Conservation (phyloP, 2,329 filamentous ascomycete species). For the Coniochaeta sp. region DNA sequence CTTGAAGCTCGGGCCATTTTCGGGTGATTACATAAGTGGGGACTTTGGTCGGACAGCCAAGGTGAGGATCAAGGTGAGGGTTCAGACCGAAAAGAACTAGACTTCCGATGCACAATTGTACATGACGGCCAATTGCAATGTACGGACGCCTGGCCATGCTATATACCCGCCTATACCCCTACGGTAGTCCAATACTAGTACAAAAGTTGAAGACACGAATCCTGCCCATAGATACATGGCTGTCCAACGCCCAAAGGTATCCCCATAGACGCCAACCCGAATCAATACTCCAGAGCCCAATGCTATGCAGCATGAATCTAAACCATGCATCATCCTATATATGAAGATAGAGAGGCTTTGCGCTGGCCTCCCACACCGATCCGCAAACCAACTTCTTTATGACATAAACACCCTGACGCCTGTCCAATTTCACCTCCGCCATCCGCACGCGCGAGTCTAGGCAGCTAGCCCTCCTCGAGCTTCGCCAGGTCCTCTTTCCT, state of each 20-base stretch:
- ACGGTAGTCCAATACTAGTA: no score
- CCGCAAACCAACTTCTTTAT: no score
- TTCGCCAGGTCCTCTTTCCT: slow-evolving; percentile 6
- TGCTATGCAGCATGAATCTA: background rate
- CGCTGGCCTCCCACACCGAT: background rate
- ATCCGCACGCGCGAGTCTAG: background rate
- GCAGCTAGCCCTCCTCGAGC: slow-evolving; percentile 5
- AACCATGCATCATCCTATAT: background rate
- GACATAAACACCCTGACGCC: background rate
- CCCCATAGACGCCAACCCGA: background rate
- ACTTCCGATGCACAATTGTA: no score
- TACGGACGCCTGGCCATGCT: no score
- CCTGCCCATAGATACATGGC: background rate
- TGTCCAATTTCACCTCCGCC: no score
- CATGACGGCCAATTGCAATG: no score
- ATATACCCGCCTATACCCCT: no score
- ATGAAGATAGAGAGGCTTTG: background rate
- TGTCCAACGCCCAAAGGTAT: background rate
- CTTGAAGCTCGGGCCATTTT: slow-evolving; percentile 2
- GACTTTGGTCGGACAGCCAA: no score
- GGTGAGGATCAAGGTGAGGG: no score
- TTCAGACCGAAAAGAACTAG: no score
- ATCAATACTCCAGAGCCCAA: background rate
- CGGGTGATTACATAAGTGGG: background rate
- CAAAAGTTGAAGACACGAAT: background rate